These are phyloP conservation scores for Cordyceps fumosorosea DNA, from an alignment of 2,329 filamentous ascomycete species.

Conservation along the genomic window DNA sequence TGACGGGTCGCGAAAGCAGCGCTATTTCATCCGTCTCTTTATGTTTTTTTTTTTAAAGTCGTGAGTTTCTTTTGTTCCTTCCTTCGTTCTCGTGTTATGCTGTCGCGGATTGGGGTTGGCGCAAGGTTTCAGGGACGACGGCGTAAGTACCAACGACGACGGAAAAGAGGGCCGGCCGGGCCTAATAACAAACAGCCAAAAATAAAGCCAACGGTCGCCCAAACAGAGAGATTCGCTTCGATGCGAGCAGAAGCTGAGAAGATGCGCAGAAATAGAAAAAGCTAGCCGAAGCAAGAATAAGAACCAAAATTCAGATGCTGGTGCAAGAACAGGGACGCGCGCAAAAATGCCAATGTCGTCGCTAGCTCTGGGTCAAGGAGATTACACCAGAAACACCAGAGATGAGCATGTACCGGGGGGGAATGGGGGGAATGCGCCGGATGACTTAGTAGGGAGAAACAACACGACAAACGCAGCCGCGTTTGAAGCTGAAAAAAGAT, in stretches of 20 bases:
- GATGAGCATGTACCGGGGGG: constrained; percentile 5
- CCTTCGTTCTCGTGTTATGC: neutral
- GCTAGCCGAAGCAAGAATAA: neutral
- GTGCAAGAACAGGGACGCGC: neutral
- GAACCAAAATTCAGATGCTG: neutral
- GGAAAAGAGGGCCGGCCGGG: constrained; percentile 4
- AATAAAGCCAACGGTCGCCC: neutral
- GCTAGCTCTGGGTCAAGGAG: constrained; percentile 5
- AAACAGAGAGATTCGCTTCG: neutral
- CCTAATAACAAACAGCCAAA: constrained; percentile 8
- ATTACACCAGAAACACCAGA: constrained; percentile 2
- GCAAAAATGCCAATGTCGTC: constrained; percentile 3
- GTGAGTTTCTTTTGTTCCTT: neutral
- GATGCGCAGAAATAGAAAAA: neutral
- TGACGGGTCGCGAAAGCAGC: neutral
- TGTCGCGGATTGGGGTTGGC: neutral
- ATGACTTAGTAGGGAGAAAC: neutral
- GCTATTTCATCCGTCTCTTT: neutral
- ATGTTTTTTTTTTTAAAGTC: neutral
- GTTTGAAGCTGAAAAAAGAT: neutral
- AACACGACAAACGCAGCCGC: neutral
- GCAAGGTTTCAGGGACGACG: constrained; percentile 3
- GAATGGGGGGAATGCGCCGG: neutral
- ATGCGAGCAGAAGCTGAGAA: neutral
- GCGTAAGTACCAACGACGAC: neutral